Conservation (phyloP, 345 rosid species). For the Rhodamnia argentea region DNA sequence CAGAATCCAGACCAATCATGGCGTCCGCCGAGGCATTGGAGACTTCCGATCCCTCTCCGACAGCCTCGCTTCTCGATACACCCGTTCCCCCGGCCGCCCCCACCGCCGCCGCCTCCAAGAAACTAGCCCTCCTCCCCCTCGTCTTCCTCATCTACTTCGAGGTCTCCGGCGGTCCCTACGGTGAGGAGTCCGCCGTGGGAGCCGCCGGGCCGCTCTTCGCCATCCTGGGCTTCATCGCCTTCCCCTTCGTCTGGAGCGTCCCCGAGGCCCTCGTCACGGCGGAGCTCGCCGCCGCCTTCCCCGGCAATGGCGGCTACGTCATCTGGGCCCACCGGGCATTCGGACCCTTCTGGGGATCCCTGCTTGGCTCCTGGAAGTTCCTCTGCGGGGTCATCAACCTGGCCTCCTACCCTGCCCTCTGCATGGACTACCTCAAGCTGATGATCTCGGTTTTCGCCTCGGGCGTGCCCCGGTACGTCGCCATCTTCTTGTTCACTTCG, state of each 20-base stretch:
- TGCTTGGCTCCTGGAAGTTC: conserved; percentile 53
- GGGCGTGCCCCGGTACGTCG: conserved; percentile 21
- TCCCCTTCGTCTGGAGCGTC: conserved; percentile 62
- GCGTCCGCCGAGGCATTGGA: neutral
- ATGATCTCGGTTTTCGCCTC: conserved; percentile 22
- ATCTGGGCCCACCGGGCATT: conserved; percentile 57
- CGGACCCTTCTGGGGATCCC: conserved; percentile 49
- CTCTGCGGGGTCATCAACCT: conserved; percentile 47
- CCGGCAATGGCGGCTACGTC: conserved; percentile 60
- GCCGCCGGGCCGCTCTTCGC: conserved; percentile 56
- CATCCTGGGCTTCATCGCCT: conserved; percentile 47
- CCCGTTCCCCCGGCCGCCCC: neutral
- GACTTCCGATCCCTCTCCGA: neutral
- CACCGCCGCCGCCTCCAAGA: conserved; percentile 6
- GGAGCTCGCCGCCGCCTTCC: conserved; percentile 59
- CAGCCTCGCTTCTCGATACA: neutral
- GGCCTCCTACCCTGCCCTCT: conserved; percentile 44
- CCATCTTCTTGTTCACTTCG: conserved; percentile 23
- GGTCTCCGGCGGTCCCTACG: conserved; percentile 61
- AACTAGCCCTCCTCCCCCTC: conserved; percentile 47
- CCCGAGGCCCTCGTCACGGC: conserved; percentile 77
- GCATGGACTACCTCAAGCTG: conserved; percentile 35
- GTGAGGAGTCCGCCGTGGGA: conserved; percentile 47
- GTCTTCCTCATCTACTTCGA: conserved; percentile 59
- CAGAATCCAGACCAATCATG: neutral